These are phyloP conservation scores for Debaryomyces castellii DNA, from an alignment of 805 yeast genomes.

Conservation along the genomic window DNA sequence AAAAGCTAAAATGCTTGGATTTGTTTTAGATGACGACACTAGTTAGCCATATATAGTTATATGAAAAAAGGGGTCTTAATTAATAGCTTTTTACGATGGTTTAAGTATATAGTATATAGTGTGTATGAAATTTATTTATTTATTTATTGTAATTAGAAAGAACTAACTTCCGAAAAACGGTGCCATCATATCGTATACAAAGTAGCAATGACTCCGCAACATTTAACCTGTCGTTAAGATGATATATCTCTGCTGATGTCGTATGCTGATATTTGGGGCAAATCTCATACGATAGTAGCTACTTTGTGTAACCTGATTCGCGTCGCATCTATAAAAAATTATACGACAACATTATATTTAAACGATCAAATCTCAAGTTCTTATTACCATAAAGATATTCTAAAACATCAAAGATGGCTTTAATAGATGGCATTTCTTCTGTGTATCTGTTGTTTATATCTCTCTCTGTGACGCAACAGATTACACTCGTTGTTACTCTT, in stretches of 20 bases:
- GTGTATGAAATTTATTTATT: neutral
- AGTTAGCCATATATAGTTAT: no score
- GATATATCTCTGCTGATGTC: neutral
- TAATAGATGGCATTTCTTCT: constrained; percentile 15
- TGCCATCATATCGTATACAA: neutral
- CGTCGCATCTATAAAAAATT: constrained; percentile 1
- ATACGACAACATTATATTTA: neutral
- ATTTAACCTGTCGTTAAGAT: neutral
- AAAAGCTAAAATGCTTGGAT: constrained; percentile 38
- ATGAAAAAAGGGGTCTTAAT: no score
- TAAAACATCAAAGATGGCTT: constrained; percentile 20
- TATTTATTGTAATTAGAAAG: neutral
- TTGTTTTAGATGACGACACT: constrained; percentile 8
- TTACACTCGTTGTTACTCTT: constrained; percentile 33
- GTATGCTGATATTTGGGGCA: neutral
- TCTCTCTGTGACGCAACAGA: constrained; percentile 25
- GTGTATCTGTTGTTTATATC: constrained; percentile 18
- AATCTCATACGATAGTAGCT: constrained; percentile 1
- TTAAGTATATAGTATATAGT: neutral
- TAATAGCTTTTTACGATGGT: neutral
- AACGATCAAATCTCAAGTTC: neutral
- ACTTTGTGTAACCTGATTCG: constrained; percentile 1
- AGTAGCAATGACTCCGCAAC: neutral
- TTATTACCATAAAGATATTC: neutral
- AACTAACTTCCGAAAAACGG: neutral